Percentiles rank a stretch among this genome's conserved stretches.
Evolutionary conservation across 306 rosid species (phyloP).

Genomic region (Sphenostylis stenocarpa): DNA sequence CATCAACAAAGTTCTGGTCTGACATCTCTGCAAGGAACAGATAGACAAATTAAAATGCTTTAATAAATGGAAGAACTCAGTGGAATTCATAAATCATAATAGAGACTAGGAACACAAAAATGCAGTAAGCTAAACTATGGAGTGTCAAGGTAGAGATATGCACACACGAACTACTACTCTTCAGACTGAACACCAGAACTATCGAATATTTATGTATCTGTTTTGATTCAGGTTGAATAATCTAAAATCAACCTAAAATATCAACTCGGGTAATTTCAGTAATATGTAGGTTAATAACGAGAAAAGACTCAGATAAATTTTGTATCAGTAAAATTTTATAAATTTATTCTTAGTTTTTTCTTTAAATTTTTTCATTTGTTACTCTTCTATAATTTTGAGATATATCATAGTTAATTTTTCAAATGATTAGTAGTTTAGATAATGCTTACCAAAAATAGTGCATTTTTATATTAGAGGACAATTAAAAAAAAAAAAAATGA

Average conservation of each 20-base stretch:
- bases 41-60: not conserved
- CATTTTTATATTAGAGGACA: too few relatives aligned
- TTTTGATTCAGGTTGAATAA: not conserved
- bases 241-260: not conserved
- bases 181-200: not conserved
- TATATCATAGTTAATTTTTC: too few relatives aligned
- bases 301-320: not conserved
- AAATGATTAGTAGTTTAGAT: too few relatives aligned
- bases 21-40: slow-evolving; percentile 57
- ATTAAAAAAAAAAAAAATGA: too few relatives aligned
- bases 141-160: not conserved
- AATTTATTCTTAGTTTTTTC: too few relatives aligned
- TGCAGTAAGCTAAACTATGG: not conserved
- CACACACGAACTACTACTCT: not conserved
- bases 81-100: not conserved
- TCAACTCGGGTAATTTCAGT: not conserved
- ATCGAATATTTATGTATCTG: not conserved
- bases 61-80: too few relatives aligned
- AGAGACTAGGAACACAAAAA: not conserved
- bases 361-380: too few relatives aligned
- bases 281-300: not conserved
- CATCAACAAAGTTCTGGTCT: slow-evolving; percentile 77
- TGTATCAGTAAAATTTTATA: not conserved
- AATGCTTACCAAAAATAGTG: too few relatives aligned
- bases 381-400: too few relatives aligned